phyloP scores from a whole-genome alignment of 2,329 filamentous ascomycete genomes.

The Berkeleyomyces basicola region DNA sequence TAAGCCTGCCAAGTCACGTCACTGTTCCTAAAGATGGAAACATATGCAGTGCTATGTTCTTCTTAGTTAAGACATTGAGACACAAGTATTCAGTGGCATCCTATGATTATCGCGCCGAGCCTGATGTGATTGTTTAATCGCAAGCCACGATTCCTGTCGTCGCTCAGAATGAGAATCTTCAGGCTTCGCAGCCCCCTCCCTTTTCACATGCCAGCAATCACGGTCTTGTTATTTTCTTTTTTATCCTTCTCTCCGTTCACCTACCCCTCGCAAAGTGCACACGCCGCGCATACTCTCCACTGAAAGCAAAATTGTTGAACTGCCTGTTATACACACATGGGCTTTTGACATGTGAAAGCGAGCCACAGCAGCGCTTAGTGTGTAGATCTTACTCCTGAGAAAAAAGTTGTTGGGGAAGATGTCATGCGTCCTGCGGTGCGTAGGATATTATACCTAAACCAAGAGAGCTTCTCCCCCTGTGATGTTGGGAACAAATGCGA shows the following conservation, averaged over 20 bases:
- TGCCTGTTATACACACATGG: too few relatives aligned
- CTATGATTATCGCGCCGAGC: too few relatives aligned
- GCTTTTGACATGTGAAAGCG: constrained; percentile 3
- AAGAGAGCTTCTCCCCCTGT: background rate
- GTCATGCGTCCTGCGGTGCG: background rate
- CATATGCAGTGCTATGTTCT: background rate
- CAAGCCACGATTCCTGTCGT: too few relatives aligned
- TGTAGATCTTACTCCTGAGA: background rate
- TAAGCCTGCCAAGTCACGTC: background rate
- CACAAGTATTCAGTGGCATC: too few relatives aligned
- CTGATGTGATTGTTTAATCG: too few relatives aligned
- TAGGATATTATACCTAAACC: background rate
- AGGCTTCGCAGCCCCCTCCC: background rate
- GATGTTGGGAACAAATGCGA: background rate
- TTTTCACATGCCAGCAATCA: background rate
- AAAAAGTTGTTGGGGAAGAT: constrained; percentile 1
- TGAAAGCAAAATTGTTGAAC: background rate
- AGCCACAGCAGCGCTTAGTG: background rate
- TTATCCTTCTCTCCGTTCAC: background rate
- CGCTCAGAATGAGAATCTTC: background rate
- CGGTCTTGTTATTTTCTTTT: background rate
- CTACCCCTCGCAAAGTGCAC: background rate
- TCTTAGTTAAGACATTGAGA: too few relatives aligned
- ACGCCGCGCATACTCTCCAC: too few relatives aligned
- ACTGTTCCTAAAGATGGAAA: background rate